A percentile compares a stretch with the other conserved stretches of the same genome.
These are phyloP conservation scores for Fagus crenata DNA, from an alignment of 306 rosid species.

Conservation along the genomic window DNA sequence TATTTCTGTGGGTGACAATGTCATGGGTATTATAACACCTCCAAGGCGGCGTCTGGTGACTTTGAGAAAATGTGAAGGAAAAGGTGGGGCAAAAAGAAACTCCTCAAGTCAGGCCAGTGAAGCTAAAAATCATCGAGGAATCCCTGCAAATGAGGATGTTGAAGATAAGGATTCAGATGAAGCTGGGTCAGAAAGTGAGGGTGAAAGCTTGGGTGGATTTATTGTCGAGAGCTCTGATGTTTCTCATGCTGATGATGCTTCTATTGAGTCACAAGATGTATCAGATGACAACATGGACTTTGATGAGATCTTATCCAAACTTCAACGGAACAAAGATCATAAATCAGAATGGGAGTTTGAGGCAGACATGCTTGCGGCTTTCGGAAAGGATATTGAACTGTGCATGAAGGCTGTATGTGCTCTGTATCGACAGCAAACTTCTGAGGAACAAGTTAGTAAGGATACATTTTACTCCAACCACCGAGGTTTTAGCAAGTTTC, in stretches of 20 bases:
- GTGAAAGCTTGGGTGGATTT: slow-evolving; percentile 56
- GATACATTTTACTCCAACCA: slow-evolving; percentile 39
- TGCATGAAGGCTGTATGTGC: slow-evolving; percentile 83
- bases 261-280: slow-evolving; percentile 35
- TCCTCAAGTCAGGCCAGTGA: slow-evolving; percentile 29
- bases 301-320: slow-evolving; percentile 44
- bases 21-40: slow-evolving; percentile 23
- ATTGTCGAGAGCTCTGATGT: slow-evolving; percentile 50
- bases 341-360: slow-evolving; percentile 62
- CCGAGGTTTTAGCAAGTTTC: slow-evolving; percentile 64
- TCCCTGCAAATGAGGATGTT: slow-evolving; percentile 24
- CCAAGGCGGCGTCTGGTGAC: slow-evolving; percentile 38
- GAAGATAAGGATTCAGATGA: slow-evolving; percentile 38
- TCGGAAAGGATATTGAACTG: slow-evolving; percentile 61
- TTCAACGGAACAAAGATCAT: slow-evolving; percentile 49
- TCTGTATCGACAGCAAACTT: slow-evolving; percentile 65
- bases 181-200: slow-evolving; percentile 45
- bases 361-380: slow-evolving; percentile 74
- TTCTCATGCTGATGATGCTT: slow-evolving; percentile 41
- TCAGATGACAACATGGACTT: slow-evolving; percentile 44
- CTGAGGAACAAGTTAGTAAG: slow-evolving; percentile 46
- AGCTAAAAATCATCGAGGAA: slow-evolving; percentile 29
- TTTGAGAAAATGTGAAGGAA: slow-evolving; percentile 35
- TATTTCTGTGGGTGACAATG: slow-evolving; percentile 30
- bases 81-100: slow-evolving; percentile 20